Evolutionary conservation across 2,329 filamentous ascomycete species (phyloP), one percentile per base, ranked within the genome.

Genomic region (Talaromyces sp.): DNA sequence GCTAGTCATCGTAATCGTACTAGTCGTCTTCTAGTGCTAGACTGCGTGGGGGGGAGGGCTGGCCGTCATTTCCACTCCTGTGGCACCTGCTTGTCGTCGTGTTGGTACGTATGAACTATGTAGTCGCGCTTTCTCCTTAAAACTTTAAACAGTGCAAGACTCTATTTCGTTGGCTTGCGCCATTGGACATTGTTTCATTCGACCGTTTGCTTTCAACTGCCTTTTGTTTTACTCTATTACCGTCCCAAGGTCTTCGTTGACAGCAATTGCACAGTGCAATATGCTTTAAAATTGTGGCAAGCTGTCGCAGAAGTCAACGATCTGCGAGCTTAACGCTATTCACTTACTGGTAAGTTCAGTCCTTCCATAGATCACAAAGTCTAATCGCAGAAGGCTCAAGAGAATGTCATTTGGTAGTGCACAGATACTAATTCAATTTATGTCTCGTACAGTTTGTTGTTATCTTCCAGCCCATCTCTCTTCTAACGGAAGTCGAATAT

Each of bases 1-100:
- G 35, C 57, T 22, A 60, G 33, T 33, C 33, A 10, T 41, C 17
- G 39, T 52, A 31, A 33, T 57, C 54, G 35, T 58, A 41, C 35
- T 59, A 59, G 39, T 59, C 35, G 37, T 15, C 37, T 59, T 43
- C 22, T 43, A 59, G 56, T 59, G 56, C 56, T 13, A 27, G 37
- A 35, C 49, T 63, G 50, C 61, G 61, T 63, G 61, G 61, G 61
- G 61, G 61, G 57, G 61, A 50, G 47, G 60, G 33, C 60, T 50
- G 37, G 35, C 33, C 31, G 17, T 63, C 61, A 63, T 63, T 63
- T 63, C 61, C 61, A 63, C 50, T 57, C 49, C 61, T 45, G 52
- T 56, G 61, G 61, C 37, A 54, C 49, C 22, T 56, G 61, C 49
- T 62, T 27, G 43, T 43, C n/a, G 61, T 25, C 43, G 22, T 52